Conservation (phyloP, 2,329 filamentous ascomycete genomes). For the Beauveria varroae region DNA sequence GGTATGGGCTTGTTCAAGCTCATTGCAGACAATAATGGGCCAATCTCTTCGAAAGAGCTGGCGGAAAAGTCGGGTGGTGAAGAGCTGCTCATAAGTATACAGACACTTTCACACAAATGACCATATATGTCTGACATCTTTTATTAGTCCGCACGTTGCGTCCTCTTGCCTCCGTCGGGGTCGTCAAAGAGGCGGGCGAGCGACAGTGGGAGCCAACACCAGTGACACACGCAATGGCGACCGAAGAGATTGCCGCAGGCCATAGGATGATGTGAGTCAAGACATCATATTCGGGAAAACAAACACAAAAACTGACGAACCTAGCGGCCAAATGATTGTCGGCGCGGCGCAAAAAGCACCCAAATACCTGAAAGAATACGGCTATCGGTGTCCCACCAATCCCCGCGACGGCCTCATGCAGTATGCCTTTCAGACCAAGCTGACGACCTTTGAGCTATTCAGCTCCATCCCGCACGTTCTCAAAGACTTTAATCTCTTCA, state of each 20-base stretch:
- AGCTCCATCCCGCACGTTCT: background rate
- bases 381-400: background rate
- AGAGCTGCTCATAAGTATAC: constrained; percentile 1
- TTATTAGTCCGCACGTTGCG: background rate
- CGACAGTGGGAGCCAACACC: background rate
- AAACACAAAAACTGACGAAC: background rate
- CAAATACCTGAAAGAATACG: background rate
- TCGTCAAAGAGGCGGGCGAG: constrained; percentile 3
- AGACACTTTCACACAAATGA: background rate
- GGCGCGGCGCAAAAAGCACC: constrained; percentile 4
- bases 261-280: constrained; percentile 4
- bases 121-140: background rate
- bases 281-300: accelerated
- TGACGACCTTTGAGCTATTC: background rate
- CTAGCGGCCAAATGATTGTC: constrained; percentile 5
- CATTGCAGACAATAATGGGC: background rate
- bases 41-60: background rate
- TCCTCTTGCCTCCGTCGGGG: background rate
- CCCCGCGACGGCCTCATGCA: constrained; percentile 1
- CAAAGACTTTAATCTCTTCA: background rate
- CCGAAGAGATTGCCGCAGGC: background rate
- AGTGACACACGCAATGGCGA: constrained; percentile 9
- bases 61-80: constrained; percentile 5
- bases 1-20: constrained; percentile 4
- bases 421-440: background rate